These are phyloP conservation scores for Parasitella parasitica DNA, from an alignment of 371 early-diverging fungal genomes.

Conservation along the genomic window DNA sequence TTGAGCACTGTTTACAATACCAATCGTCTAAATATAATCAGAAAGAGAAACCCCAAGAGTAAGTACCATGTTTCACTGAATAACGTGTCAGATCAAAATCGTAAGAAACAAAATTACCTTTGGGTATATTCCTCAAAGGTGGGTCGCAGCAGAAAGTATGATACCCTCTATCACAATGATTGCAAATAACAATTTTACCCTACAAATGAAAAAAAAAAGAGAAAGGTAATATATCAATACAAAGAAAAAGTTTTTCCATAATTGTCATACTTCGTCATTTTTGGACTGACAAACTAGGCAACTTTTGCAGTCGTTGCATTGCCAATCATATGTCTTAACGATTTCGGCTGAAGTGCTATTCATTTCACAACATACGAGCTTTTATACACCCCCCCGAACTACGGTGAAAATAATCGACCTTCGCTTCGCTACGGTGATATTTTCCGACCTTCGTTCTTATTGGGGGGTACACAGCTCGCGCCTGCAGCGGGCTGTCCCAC, in stretches of 20 bases:
- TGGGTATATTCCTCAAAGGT: slow-evolving; percentile 27
- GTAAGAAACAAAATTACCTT: slow-evolving; percentile 23
- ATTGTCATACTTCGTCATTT: slow-evolving; percentile 39
- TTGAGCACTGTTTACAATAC: slow-evolving; percentile 36
- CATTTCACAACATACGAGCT: slow-evolving; percentile 35
- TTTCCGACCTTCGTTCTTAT: no score
- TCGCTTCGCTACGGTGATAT: no score
- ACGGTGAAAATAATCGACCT: no score
- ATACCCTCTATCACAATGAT: slow-evolving; percentile 36
- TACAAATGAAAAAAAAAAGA: not conserved
- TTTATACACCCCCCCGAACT: no score
- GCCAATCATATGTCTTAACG: slow-evolving; percentile 44
- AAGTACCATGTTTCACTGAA: slow-evolving; percentile 1
- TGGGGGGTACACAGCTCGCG: no score
- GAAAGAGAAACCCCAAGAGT: not conserved
- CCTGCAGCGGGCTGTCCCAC: no score
- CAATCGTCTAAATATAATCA: slow-evolving; percentile 37
- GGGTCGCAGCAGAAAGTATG: slow-evolving; percentile 41
- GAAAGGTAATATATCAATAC: not conserved
- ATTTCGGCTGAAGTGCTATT: slow-evolving; percentile 22
- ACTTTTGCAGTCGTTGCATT: slow-evolving; percentile 48
- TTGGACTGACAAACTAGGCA: slow-evolving; percentile 39
- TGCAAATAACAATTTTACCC: slow-evolving; percentile 37
- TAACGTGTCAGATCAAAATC: slow-evolving; percentile 2
- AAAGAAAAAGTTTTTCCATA: slow-evolving; percentile 2